These are phyloP conservation scores for Rhododendron simsii DNA, from an alignment of 148 eudicot genomes.

Conservation along the genomic window DNA sequence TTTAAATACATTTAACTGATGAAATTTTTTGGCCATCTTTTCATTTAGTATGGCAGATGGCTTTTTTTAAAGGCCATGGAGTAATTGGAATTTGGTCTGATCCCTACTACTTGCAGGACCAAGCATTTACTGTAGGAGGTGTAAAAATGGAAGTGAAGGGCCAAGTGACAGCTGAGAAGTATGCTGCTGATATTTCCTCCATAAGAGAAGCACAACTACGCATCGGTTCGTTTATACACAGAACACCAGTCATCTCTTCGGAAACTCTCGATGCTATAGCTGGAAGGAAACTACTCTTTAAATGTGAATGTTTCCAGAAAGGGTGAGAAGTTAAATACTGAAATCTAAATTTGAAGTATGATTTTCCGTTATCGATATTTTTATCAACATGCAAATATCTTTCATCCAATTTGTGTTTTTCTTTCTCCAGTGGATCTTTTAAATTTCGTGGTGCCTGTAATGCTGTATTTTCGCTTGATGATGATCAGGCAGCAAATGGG, in stretches of 20 bases:
- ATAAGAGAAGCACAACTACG: constrained; percentile 67
- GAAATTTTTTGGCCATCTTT: not conserved
- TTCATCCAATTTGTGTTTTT: not conserved
- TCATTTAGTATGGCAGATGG: not conserved
- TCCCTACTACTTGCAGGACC: not conserved
- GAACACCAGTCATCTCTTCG: constrained; percentile 73
- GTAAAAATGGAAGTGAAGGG: constrained; percentile 34
- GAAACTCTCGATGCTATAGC: constrained; percentile 63
- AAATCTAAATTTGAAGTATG: not conserved
- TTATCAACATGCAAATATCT: not conserved
- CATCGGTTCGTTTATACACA: constrained; percentile 53
- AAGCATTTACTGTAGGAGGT: not conserved
- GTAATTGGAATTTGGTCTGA: constrained; percentile 1
- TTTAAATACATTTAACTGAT: not conserved
- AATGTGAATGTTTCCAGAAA: constrained; percentile 97
- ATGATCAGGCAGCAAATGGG: constrained; percentile 76
- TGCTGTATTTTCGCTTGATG: constrained; percentile 78
- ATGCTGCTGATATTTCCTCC: constrained; percentile 79
- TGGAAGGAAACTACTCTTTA: constrained; percentile 73
- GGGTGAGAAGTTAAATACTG: constrained; percentile 49
- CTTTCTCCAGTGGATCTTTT: constrained; percentile 73
- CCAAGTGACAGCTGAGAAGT: constrained; percentile 26
- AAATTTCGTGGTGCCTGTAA: constrained; percentile 96
- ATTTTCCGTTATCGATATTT: not conserved
- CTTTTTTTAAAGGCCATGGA: not conserved